Conservation (phyloP, 2,329 filamentous ascomycete species). For the Aspergillus tubingensis region DNA sequence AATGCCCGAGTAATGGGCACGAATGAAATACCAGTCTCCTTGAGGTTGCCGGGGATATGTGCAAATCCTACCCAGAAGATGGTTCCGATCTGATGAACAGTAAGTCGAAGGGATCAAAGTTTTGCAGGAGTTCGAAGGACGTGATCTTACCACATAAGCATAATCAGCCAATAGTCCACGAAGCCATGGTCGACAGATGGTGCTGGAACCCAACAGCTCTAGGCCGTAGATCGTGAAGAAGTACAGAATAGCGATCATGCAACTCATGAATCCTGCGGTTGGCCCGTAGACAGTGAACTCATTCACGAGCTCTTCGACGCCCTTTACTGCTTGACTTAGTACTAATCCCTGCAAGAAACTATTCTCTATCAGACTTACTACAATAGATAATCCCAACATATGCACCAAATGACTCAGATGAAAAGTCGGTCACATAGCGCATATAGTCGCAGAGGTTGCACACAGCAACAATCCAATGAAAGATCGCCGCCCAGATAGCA, state of each 20-base stretch:
- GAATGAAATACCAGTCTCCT: constrained; percentile 64
- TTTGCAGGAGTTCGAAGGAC: too few relatives aligned
- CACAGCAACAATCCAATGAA: constrained; percentile 58
- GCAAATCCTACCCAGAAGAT: constrained; percentile 86
- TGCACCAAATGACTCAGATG: constrained; percentile 55
- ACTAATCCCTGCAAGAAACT: not conserved
- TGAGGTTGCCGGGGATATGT: constrained; percentile 75
- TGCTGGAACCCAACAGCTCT: constrained; percentile 54
- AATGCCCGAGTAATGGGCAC: constrained; percentile 75
- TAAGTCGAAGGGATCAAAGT: too few relatives aligned
- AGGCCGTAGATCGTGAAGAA: constrained; percentile 54
- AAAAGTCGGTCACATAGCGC: constrained; percentile 61
- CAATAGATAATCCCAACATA: constrained; percentile 61
- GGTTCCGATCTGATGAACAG: constrained; percentile 45
- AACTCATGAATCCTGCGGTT: constrained; percentile 51
- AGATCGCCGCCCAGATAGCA: constrained; percentile 59
- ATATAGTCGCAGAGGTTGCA: constrained; percentile 60
- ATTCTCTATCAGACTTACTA: constrained; percentile 32
- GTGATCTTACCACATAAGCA: constrained; percentile 48
- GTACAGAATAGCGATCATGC: constrained; percentile 55
- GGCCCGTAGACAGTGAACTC: constrained; percentile 48
- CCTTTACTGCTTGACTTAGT: constrained; percentile 48
- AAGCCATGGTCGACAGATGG: constrained; percentile 47
- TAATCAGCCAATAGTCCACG: constrained; percentile 55
- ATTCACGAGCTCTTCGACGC: constrained; percentile 58